Conservation (phyloP, 805 yeast genomes). For the Saturnispora kantuleensis region DNA sequence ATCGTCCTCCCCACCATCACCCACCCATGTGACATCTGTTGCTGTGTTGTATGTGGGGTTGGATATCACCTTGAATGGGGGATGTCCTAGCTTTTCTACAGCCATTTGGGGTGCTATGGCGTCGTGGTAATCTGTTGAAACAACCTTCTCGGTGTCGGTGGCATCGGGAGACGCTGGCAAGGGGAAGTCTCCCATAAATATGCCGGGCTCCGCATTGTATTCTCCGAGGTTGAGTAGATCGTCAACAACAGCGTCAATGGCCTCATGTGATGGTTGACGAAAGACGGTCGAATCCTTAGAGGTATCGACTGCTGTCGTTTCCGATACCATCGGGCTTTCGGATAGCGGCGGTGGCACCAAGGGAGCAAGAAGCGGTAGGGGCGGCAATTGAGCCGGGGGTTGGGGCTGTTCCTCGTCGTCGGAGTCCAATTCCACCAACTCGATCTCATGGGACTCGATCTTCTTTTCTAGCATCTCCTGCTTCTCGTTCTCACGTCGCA, state of each 20-base stretch:
- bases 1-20: background rate
- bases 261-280: background rate
- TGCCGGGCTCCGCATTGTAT: constrained; percentile 7
- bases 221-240: background rate
- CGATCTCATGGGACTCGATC: constrained; percentile 10
- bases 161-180: constrained; percentile 10
- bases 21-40: no score
- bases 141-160: constrained; percentile 7
- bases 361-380: no score
- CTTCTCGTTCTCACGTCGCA: constrained; percentile 9
- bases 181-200: constrained; percentile 4
- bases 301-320: background rate
- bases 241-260: background rate
- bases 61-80: constrained; percentile 15
- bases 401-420: constrained; percentile 13
- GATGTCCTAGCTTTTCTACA: no score
- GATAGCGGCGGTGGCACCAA: no score
- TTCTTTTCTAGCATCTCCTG: background rate
- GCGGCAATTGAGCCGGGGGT: no score
- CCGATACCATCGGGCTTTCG: no score
- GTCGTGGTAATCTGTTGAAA: background rate
- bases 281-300: background rate
- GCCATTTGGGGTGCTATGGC: background rate
- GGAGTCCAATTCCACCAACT: constrained; percentile 11
- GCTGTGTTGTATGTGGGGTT: no score